Percentiles rank a stretch among this genome's conserved stretches.
phyloP scores from a whole-genome alignment of 768 basidiomycete genomes.

The Psilocybe azurescens region DNA sequence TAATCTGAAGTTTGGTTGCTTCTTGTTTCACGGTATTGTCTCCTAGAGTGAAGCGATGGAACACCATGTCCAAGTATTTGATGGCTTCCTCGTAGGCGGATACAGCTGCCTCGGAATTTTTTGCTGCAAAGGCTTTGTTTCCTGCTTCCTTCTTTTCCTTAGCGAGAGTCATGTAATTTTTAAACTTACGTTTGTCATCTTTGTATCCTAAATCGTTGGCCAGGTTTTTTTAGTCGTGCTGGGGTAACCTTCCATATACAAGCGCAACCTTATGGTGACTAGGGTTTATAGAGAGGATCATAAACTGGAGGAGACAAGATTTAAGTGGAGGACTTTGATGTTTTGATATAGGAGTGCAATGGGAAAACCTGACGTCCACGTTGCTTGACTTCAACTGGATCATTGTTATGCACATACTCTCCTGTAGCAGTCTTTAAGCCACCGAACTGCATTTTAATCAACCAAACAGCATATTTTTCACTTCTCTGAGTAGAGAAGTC shows the following conservation, averaged over 20 bases:
- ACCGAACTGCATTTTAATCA: background rate
- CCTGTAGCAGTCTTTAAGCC: background rate
- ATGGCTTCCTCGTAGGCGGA: conserved; percentile 4
- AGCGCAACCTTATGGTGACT: conserved; percentile 8
- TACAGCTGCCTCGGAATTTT: conserved; percentile 2
- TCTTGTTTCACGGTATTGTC: background rate
- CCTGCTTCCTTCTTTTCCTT: conserved; percentile 7
- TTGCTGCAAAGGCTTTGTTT: background rate
- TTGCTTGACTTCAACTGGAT: background rate
- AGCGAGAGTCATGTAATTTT: conserved; percentile 2
- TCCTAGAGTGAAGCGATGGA: background rate
- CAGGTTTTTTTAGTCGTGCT: conserved; percentile 7
- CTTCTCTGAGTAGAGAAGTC: background rate
- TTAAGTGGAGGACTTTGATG: conserved; percentile 13
- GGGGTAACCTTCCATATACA: conserved; percentile 19
- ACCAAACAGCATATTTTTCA: too few relatives aligned
- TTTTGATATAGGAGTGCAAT: conserved; percentile 3
- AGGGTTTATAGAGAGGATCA: conserved; percentile 16
- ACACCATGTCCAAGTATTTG: conserved; percentile 1
- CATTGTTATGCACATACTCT: background rate
- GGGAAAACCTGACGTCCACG: background rate
- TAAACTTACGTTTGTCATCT: conserved; percentile 10
- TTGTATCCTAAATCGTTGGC: conserved; percentile 6
- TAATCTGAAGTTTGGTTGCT: background rate
- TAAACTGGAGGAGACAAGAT: conserved; percentile 14